Evolutionary conservation across 495 filamentous ascomycete genomes (phyloP).

Genomic region (Penicillium lagena): DNA sequence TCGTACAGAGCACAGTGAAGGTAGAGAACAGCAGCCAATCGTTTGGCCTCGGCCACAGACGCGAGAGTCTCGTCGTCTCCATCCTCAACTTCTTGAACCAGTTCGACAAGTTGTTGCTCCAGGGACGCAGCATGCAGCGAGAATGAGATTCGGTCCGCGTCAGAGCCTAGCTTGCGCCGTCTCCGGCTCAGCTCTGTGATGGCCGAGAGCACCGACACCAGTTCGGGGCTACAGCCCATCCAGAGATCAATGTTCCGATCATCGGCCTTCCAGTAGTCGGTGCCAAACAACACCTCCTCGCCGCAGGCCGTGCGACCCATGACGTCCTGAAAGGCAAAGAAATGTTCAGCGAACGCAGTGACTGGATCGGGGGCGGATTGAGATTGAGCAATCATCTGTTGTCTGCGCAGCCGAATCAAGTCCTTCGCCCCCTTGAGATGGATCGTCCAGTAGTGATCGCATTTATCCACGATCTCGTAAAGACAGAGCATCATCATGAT

Average conservation of each 20-base stretch:
- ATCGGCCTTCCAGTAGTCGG: conserved; percentile 35
- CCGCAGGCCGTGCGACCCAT: conserved; percentile 43
- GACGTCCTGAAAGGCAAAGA: conserved; percentile 44
- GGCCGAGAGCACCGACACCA: conserved; percentile 32
- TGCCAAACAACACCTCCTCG: conserved; percentile 32
- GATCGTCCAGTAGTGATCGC: conserved; percentile 37
- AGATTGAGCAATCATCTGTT: conserved; percentile 12
- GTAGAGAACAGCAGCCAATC: conserved; percentile 34
- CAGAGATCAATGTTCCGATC: conserved; percentile 32
- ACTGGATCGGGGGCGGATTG: conserved; percentile 17
- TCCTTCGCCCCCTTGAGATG: conserved; percentile 40
- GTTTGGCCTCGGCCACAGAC: conserved; percentile 35
- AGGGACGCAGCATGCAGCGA: conserved; percentile 24
- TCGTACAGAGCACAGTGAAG: conserved; percentile 35
- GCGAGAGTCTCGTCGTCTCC: conserved; percentile 23
- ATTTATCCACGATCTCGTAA: conserved; percentile 41
- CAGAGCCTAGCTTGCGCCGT: conserved; percentile 19
- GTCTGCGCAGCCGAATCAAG: conserved; percentile 30
- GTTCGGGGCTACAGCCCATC: conserved; percentile 42
- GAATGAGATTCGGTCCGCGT: conserved; percentile 17
- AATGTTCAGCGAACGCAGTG: conserved; percentile 33
- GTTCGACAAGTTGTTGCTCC: conserved; percentile 19
- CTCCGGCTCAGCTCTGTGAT: conserved; percentile 39
- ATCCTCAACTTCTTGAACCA: conserved; percentile 30
- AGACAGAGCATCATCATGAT: conserved; percentile 43